Base-by-base conservation (phyloP, 768 basidiomycete species). In the Suillus tomentosus region DNA sequence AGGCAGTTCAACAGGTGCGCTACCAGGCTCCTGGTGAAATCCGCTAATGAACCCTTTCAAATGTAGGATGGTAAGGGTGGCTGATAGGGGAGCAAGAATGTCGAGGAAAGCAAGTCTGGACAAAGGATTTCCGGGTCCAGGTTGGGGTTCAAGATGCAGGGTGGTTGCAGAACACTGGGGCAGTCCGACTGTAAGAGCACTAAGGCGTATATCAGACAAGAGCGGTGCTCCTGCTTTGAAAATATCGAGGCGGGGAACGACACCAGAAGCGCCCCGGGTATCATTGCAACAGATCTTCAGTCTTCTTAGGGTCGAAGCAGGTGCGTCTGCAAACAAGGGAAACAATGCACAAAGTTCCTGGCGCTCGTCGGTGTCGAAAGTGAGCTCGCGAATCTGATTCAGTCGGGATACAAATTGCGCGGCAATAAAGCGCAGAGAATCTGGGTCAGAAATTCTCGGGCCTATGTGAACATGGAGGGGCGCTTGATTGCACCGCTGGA, bases 111-210 rank as follows among this genome's bases (percentile, higher is more conserved):
- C 65, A 42, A 64, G 70, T 56, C 70, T 69, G 40, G 73, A 72
- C 27, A 75, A 71, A 8, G 75, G 73, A 3, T 67, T 64, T 2
- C 65, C 72, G 36, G 69, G 69, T 56, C 73, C 78, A 40, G 75
- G 73, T 45, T 72, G 61, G 37, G 74, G 77, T 66, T 78, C 78
- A 22, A 78, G 71, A 62, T 79, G 77, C 13, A 78, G 74, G 1
- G 71, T 75, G n/a, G 68, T 70, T 47, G 75, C 67, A 54, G 68
- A 40, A 8, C 72, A 66, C 27, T 66, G 42, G 19, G 74, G 76
- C 36, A 75, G 72, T 14, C 72, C 71, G 66, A 77, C 72, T 27
- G 74, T 72, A 58, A 78, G 68, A 19, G 71, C 69, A 56, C 77
- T 75, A 40, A 79, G 55, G 54, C 78, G 77, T 47, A 70, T 62